These are phyloP conservation scores for Cordyceps javanica DNA, from an alignment of 2,329 filamentous ascomycete genomes.

Conservation along the genomic window DNA sequence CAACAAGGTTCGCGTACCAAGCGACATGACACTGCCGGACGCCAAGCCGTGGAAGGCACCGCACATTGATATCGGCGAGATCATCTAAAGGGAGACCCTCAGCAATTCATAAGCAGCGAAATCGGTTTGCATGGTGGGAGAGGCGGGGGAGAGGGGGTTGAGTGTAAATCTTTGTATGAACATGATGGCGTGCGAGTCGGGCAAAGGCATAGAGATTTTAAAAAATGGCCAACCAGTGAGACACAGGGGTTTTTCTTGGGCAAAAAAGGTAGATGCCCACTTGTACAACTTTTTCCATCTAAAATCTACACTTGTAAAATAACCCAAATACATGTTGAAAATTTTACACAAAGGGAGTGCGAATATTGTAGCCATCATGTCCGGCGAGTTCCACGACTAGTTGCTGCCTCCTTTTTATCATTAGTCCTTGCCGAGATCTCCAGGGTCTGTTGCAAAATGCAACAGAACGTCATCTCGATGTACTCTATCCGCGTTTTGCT, in stretches of 20 bases:
- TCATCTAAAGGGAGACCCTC: constrained; percentile 39
- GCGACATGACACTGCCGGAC: constrained; percentile 58
- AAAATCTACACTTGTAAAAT: constrained; percentile 32
- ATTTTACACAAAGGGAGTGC: constrained; percentile 27
- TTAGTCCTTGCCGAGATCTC: neutral
- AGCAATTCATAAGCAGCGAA: constrained; percentile 3
- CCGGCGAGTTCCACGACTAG: neutral
- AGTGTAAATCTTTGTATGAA: constrained; percentile 13
- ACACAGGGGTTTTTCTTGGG: neutral
- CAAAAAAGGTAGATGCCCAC: neutral
- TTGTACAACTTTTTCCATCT: constrained; percentile 19
- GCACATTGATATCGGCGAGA: constrained; percentile 65
- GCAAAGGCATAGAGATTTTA: neutral
- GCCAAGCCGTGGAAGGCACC: constrained; percentile 60
- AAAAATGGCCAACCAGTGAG: neutral
- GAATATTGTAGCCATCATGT: neutral
- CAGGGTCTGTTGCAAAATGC: neutral
- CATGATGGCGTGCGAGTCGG: constrained; percentile 10
- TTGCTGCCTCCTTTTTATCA: neutral
- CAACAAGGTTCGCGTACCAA: constrained; percentile 57
- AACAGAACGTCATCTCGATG: neutral
- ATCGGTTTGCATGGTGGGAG: neutral
- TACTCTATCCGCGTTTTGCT: constrained; percentile 31
- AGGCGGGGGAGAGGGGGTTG: no score
- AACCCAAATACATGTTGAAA: constrained; percentile 23